These are phyloP conservation scores for Dendrobium chrysotoxum DNA, from an alignment of 106 monocot species.

Conservation along the genomic window DNA sequence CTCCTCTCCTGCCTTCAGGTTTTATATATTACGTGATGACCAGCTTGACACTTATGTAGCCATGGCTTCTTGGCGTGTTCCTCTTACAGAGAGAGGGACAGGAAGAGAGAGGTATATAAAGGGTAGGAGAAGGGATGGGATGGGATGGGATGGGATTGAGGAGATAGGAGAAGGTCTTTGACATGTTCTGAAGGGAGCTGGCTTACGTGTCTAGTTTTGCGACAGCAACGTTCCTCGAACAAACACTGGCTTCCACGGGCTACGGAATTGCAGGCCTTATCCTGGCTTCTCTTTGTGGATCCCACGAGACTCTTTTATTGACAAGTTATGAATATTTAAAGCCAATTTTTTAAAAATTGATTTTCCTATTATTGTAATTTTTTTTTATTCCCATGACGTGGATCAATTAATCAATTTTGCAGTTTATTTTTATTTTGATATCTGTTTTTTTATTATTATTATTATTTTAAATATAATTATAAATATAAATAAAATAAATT, in stretches of 20 bases:
- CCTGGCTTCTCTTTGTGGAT: not conserved
- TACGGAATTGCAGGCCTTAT: not conserved
- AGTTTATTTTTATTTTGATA: too few species aligned
- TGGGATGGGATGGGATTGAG: not conserved
- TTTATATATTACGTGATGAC: not conserved
- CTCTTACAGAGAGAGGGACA: not conserved
- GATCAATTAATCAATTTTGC: too few species aligned
- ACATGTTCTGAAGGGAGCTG: constrained; percentile 3
- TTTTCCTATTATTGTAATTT: too few species aligned
- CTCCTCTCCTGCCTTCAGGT: not conserved
- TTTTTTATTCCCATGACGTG: too few species aligned
- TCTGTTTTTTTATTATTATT: too few species aligned
- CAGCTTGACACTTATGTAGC: not conserved
- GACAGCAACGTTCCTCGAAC: constrained; percentile 6
- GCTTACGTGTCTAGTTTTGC: constrained; percentile 10
- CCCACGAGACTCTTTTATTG: too few species aligned
- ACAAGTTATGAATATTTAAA: too few species aligned
- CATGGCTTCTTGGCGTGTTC: not conserved
- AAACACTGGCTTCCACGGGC: not conserved
- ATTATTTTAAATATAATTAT: too few species aligned
- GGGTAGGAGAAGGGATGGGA: not conserved
- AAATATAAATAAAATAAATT: too few species aligned
- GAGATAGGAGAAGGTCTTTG: not conserved
- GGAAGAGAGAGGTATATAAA: not conserved
- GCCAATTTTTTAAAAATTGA: too few species aligned